Evolutionary conservation across 179 eudicot species (phyloP), one percentile per base, ranked within the genome.

Genomic region (Beta macrorhiza): DNA sequence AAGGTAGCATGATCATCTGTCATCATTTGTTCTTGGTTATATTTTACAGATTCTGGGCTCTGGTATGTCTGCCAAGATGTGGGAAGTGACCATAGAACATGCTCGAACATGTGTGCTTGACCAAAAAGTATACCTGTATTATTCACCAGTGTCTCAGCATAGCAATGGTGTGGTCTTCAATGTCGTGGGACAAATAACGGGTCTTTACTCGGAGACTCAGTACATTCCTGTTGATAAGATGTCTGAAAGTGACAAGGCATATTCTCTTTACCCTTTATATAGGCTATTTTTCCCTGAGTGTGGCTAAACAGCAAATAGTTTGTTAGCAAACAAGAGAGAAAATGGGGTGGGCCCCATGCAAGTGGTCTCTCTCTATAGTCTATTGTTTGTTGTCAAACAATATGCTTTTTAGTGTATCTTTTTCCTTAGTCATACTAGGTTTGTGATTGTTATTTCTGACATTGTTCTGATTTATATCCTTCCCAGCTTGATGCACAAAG

Each of bases 21-120:
- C n/a, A 63, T 71, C 58, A 67, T 11, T 64, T 75, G 56, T 85
- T 83, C 44, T 64, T 58, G 67, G 49, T 7, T 3, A 75, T 77
- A 70, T 74, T 56, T 58, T 84, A 71, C 92, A 96, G 99, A 89
- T 96, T 83, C 91, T 96, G 57, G 97, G 98, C 78, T 83, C 90
- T 57, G 93, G 97, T 74, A 94, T 96, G 96, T 94, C 98, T 67
- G 81, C 97, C 79, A 96, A 90, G 84, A 96, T 90, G 97, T 96
- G 98, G 99, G 99, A 96, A 69, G 88, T 90, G 72, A 87, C 92
- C 8, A 86, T 87, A 67, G 96, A 92, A 42, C 99, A 96, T 87
- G 96, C 99, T 78, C 89, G 87, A 78, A 91, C 93, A 64, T 92
- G 99, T 79, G 90, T 89, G 45, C 78, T 90, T 69, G 98, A 91